Conservation (phyloP, 148 eudicot genomes). For the Amaranthus cruentus region DNA sequence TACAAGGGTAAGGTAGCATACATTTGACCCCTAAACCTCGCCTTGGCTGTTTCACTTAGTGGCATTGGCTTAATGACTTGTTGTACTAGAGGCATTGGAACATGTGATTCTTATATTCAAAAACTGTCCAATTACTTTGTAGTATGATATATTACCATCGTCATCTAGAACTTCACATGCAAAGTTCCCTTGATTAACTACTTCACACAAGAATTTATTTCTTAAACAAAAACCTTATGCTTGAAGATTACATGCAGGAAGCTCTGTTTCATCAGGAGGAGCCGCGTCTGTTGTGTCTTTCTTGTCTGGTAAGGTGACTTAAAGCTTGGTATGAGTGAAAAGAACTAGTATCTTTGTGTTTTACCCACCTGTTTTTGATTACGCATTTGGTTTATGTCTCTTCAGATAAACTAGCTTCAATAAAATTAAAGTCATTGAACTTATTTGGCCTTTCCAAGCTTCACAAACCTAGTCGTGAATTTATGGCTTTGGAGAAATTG, state of each 20-base stretch:
- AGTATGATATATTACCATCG: background rate
- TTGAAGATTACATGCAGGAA: background rate
- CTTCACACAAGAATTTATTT: background rate
- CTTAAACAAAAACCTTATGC: background rate
- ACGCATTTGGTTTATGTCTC: background rate
- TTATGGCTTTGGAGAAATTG: conserved; percentile 34
- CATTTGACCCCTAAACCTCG: too few relatives aligned
- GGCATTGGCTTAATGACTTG: too few relatives aligned
- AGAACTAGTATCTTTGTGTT: background rate
- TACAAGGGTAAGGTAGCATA: too few relatives aligned
- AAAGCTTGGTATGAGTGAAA: background rate
- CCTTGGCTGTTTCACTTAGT: too few relatives aligned
- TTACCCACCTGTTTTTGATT: background rate
- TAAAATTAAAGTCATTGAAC: background rate
- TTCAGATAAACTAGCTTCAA: conserved; percentile 6
- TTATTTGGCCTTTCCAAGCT: conserved; percentile 12
- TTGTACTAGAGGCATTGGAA: too few relatives aligned
- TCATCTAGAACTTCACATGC: background rate
- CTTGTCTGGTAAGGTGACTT: conserved; percentile 12
- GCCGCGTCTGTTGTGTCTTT: conserved; percentile 5
- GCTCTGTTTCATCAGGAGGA: background rate
- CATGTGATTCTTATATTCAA: too few relatives aligned
- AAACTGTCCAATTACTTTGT: too few relatives aligned
- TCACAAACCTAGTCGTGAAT: conserved; percentile 19
- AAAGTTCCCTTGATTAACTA: background rate